Conservation (phyloP, 257 asterid genomes). For the Phtheirospermum japonicum region DNA sequence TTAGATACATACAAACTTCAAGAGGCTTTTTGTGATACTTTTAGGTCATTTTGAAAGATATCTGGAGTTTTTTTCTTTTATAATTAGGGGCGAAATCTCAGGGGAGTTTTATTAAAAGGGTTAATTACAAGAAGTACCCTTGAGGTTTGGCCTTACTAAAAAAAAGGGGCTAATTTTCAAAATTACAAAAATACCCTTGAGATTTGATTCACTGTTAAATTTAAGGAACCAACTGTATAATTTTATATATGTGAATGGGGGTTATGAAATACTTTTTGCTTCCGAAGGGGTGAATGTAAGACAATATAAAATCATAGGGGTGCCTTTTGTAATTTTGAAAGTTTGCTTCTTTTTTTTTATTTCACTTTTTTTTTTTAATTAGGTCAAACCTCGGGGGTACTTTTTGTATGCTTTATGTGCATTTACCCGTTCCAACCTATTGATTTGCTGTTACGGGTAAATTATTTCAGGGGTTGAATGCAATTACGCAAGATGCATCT, state of each 20-base stretch:
- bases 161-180: background rate
- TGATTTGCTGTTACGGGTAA: constrained; percentile 3
- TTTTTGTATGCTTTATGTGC: constrained; percentile 3
- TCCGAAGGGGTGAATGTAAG: no score
- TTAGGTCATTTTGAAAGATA: background rate
- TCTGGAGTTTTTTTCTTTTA: background rate
- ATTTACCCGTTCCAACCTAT: constrained; percentile 12
- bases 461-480: constrained; percentile 73
- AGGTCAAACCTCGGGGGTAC: background rate
- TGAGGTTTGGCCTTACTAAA: background rate
- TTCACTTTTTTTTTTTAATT: background rate
- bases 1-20: background rate
- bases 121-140: background rate
- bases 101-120: no score
- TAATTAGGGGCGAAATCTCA: background rate
- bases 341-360: no score
- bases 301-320: no score
- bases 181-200: background rate
- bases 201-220: no score
- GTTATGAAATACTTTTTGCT: no score
- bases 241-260: no score
- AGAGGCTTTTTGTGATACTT: background rate
- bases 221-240: no score
- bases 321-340: no score
- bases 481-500: constrained; percentile 50